Evolutionary conservation across 441 rosid species (phyloP).

Genomic region (Erysimum cheiri): DNA sequence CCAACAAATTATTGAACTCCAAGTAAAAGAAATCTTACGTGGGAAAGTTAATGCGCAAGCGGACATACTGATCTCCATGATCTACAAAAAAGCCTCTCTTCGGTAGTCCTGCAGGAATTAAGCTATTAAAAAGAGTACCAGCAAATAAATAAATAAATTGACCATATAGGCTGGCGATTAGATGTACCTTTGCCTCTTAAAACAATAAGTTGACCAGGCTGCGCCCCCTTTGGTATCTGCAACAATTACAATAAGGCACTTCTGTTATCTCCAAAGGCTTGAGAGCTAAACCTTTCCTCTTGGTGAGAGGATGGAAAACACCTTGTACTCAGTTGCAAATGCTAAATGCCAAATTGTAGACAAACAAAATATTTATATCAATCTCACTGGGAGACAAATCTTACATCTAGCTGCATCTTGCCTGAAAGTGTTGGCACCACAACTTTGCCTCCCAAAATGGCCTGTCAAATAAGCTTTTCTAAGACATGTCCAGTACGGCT

Average conservation of each 20-base stretch:
- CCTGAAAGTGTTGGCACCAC: constrained; percentile 88
- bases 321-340: constrained; percentile 23
- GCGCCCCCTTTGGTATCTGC: constrained; percentile 91
- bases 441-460: constrained; percentile 85
- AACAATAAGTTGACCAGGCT: constrained; percentile 75
- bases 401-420: constrained; percentile 71
- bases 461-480: constrained; percentile 55
- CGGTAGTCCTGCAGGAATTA: constrained; percentile 67
- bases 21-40: constrained; percentile 55
- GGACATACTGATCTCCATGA: constrained; percentile 90
- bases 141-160: neutral
- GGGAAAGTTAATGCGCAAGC: constrained; percentile 76
- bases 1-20: neutral
- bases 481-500: constrained; percentile 17
- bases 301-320: constrained; percentile 13
- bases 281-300: constrained; percentile 18
- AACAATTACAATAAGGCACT: constrained; percentile 33
- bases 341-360: constrained; percentile 11
- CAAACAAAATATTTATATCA: neutral
- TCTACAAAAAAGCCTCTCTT: constrained; percentile 68
- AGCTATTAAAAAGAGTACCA: constrained; percentile 35
- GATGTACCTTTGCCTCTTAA: constrained; percentile 83
- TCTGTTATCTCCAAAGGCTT: constrained; percentile 23
- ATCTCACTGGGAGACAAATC: constrained; percentile 27
- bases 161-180: constrained; percentile 27